These are phyloP conservation scores for Cryptococcus maquisensis DNA, from an alignment of 1,284 basidiomycete genomes.

Conservation along the genomic window DNA sequence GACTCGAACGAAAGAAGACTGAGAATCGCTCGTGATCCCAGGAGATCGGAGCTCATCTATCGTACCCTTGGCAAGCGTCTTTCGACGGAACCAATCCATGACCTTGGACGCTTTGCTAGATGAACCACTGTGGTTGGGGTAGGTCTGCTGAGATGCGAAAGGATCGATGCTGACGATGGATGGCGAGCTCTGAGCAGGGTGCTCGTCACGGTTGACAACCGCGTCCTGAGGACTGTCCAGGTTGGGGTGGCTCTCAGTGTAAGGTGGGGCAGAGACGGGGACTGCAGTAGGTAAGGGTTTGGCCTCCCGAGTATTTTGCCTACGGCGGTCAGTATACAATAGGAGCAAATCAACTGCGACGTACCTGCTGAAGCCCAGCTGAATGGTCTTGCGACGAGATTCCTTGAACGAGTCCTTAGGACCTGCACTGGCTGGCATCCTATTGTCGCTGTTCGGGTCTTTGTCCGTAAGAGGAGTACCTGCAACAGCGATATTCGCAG, in stretches of 20 bases:
- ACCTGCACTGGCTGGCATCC: not conserved
- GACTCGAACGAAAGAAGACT: conserved; percentile 31
- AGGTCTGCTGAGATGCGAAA: conserved; percentile 17
- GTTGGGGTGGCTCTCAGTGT: not conserved
- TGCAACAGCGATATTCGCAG: conserved; percentile 11
- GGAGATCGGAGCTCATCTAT: conserved; percentile 25
- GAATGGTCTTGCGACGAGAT: not conserved
- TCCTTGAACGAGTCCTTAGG: not conserved
- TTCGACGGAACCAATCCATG: conserved; percentile 62
- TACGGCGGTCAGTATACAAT: not conserved
- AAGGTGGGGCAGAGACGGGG: not conserved
- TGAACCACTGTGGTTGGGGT: conserved; percentile 23
- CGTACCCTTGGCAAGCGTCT: conserved; percentile 51
- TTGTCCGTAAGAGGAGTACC: conserved; percentile 20
- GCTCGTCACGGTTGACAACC: too few species aligned
- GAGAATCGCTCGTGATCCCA: conserved; percentile 24
- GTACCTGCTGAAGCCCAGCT: conserved; percentile 1
- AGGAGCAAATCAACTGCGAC: not conserved
- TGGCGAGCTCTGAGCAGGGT: conserved; percentile 25
- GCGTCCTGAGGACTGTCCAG: not conserved
- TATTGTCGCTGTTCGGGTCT: conserved; percentile 17
- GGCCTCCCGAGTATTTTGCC: not conserved
- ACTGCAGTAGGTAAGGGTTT: not conserved
- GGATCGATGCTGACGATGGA: conserved; percentile 41
- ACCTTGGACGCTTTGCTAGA: conserved; percentile 57